Evolutionary conservation across 331 rosid species (phyloP), one percentile per base, ranked within the genome.

Genomic region (Quercus lobata): DNA sequence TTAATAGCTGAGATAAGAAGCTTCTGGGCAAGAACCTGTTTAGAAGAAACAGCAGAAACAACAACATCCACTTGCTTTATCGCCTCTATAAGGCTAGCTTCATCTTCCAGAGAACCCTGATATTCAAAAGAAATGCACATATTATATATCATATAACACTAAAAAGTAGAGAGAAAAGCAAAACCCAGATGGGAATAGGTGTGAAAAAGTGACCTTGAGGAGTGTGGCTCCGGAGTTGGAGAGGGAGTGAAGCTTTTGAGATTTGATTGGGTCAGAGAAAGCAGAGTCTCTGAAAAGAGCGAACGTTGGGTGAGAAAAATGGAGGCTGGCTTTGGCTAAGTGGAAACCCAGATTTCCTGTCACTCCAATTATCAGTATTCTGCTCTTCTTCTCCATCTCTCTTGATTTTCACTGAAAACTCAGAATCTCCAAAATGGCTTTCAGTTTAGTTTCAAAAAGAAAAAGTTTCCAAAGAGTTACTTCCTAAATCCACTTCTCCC

Each of bases 41-140:
- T 76, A 52, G 90, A 54, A 7, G 92, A 81, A 79, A 94, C 92
- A 71, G 97, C 93, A 53, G 87, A 94, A 72, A 94, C 87, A 1
- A 94, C 92, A 29, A 90, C 97, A 74, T 94, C 98, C 17, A 94
- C 98, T 69, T 79, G 87, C 77, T 84, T 88, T 16, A 90, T 82
- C 4, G 97, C 94, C 53, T 87, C 86, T 44, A 79, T 21, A 21
- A 94, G 83, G 80, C 92, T 85, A 21, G 82, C 83, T 86, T 90
- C 96, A 41, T 94, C 97, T 35, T 89, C 81, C 34, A 93, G 87
- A 15, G 95, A 91, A 72, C 98, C 98, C 97, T 93, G 55, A 14
- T 5, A 74, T 34, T 19, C 41, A 52, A 7, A 4, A 4, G 29
- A 10, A 22, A 44, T 53, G 27, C 34, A 25, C 52, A 25, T 18